Conservation (phyloP, 176 grass and related monocot genomes). For the Aegilops bicornis region DNA sequence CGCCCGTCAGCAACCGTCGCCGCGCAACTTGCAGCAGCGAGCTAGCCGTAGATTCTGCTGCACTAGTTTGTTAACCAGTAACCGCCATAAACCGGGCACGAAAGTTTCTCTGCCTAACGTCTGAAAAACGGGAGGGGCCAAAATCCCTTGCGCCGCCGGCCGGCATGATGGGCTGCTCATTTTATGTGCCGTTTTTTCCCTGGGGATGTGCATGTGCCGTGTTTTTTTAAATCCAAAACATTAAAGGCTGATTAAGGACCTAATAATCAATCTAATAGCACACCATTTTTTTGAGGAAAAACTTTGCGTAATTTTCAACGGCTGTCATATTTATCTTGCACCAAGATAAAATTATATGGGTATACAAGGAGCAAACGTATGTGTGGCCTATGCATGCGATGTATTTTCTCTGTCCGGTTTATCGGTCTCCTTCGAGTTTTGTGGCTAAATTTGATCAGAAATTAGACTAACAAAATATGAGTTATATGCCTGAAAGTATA, state of each 20-base stretch:
- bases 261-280: neutral
- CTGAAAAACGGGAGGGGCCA: neutral
- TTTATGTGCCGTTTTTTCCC: neutral
- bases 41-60: neutral
- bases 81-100: neutral
- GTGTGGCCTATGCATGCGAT: neutral
- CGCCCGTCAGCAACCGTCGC: slow-evolving; percentile 5
- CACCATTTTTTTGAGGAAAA: neutral
- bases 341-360: neutral
- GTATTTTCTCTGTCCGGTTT: no score
- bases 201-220: neutral
- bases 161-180: neutral
- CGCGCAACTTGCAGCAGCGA: neutral
- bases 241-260: no score
- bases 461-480: no score
- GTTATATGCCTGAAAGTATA: no score
- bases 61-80: neutral
- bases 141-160: neutral
- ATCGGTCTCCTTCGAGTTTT: no score
- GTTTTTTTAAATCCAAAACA: neutral
- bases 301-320: neutral
- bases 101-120: slow-evolving; percentile 8
- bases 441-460: no score
- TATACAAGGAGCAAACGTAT: neutral
- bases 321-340: neutral